phyloP scores from a whole-genome alignment of 352 stramenopile genomes.

The Phytophthora idaei region DNA sequence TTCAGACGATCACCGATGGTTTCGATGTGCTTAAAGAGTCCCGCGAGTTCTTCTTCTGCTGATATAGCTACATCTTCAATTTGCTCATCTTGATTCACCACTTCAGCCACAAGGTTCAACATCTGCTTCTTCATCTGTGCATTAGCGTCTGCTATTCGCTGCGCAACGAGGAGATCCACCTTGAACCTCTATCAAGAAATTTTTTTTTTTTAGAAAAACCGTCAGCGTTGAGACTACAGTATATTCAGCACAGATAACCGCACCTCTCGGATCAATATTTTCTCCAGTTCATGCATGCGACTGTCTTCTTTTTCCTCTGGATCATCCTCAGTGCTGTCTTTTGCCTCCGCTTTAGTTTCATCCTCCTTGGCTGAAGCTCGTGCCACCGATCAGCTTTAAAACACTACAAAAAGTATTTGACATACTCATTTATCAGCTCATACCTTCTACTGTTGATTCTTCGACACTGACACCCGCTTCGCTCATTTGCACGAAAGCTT shows the following conservation, averaged over 20 bases:
- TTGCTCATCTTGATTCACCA: conserved; percentile 41
- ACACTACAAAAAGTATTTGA: no score
- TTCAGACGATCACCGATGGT: conserved; percentile 57
- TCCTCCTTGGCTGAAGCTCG: conserved; percentile 19
- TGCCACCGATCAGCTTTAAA: not conserved
- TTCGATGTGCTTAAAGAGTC: conserved; percentile 54
- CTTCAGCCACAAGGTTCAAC: conserved; percentile 55
- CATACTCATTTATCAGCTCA: not conserved
- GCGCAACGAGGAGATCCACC: conserved; percentile 75
- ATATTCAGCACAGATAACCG: not conserved
- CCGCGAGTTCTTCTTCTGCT: conserved; percentile 52
- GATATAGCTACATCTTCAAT: conserved; percentile 11
- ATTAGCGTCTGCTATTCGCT: conserved; percentile 71
- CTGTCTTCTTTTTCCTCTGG: conserved; percentile 15
- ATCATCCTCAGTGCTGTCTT: conserved; percentile 10
- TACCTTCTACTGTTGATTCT: conserved; percentile 13
- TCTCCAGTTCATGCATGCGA: conserved; percentile 56
- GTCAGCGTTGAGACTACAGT: not conserved
- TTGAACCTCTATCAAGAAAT: conserved; percentile 59
- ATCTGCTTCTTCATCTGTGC: conserved; percentile 66
- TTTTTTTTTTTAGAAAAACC: no score
- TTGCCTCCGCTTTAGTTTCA: conserved; percentile 26
- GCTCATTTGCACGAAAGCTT: conserved; percentile 65
- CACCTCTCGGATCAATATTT: conserved; percentile 70
- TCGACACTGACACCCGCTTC: not conserved